Percentiles rank a stretch among this genome's conserved stretches.
These are phyloP conservation scores for Neopestalotiopsis rosae DNA, from an alignment of 2,329 filamentous ascomycete species.

Conservation along the genomic window DNA sequence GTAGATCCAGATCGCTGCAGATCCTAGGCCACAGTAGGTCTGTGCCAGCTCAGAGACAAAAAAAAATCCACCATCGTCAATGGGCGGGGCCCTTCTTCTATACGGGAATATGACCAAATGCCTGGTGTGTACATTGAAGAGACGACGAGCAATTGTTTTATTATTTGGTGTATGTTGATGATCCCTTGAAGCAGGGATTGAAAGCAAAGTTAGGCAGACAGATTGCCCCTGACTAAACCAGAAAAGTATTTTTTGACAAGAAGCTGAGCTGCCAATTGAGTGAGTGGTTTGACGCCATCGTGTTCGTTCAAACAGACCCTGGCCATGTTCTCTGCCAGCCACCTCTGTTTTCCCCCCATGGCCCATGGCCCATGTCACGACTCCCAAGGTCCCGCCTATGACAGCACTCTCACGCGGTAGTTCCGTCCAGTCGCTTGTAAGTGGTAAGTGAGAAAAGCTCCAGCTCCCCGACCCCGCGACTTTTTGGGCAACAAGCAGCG, in stretches of 20 bases:
- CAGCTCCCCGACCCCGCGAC: conserved; percentile 18
- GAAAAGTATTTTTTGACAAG: neutral
- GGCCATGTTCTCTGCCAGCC: conserved; percentile 4
- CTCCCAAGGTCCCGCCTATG: conserved; percentile 16
- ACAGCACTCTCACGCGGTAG: neutral
- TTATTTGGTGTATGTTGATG: neutral
- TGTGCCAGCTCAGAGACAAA: neutral
- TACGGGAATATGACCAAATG: neutral
- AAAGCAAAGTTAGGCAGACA: neutral
- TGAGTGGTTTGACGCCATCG: neutral
- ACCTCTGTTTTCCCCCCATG: conserved; percentile 14
- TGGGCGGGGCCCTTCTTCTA: neutral
- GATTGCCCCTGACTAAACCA: neutral
- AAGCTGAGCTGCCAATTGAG: neutral
- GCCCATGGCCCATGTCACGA: neutral
- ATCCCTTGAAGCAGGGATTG: neutral
- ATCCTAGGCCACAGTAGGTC: neutral
- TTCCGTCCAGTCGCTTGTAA: neutral
- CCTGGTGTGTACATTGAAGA: neutral
- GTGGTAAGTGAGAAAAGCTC: neutral
- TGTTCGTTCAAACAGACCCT: conserved; percentile 12
- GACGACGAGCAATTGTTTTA: neutral
- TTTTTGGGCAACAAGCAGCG: conserved; percentile 13
- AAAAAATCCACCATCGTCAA: neutral
- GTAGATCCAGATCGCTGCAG: neutral